phyloP scores from a whole-genome alignment of 2,329 filamentous ascomycete species.

The Colletotrichum sp. region DNA sequence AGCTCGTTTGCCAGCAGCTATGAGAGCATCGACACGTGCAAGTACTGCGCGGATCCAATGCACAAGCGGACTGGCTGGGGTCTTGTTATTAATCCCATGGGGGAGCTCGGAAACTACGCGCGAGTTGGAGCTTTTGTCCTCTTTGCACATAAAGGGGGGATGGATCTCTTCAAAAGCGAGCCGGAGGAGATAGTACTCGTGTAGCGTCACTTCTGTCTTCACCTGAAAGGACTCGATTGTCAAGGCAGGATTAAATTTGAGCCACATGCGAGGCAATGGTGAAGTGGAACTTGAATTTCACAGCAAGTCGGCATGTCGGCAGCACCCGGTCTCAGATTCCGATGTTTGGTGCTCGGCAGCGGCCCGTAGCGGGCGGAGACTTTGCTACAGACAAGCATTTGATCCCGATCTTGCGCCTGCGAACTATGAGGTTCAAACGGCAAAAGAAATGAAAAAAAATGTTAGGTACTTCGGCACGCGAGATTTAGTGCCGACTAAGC shows the following conservation, averaged over 20 bases:
- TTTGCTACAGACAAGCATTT: not conserved
- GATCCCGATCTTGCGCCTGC: not conserved
- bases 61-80: not conserved
- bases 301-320: not conserved
- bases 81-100: not conserved
- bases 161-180: not conserved
- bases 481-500: not conserved
- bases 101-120: not conserved
- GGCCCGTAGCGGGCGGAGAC: not conserved
- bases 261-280: not conserved
- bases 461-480: not conserved
- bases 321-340: not conserved
- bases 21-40: not conserved
- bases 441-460: not conserved
- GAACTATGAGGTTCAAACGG: not conserved
- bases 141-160: not conserved
- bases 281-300: not conserved
- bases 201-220: not conserved
- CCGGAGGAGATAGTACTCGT: not conserved
- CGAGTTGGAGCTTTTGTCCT: not conserved
- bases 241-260: not conserved
- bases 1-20: not conserved
- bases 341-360: not conserved
- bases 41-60: not conserved
- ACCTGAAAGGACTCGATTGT: not conserved